Percentiles rank a stretch among this genome's conserved stretches.
Conservation (phyloP, 495 filamentous ascomycete species). For the Talaromyces adpressus region DNA sequence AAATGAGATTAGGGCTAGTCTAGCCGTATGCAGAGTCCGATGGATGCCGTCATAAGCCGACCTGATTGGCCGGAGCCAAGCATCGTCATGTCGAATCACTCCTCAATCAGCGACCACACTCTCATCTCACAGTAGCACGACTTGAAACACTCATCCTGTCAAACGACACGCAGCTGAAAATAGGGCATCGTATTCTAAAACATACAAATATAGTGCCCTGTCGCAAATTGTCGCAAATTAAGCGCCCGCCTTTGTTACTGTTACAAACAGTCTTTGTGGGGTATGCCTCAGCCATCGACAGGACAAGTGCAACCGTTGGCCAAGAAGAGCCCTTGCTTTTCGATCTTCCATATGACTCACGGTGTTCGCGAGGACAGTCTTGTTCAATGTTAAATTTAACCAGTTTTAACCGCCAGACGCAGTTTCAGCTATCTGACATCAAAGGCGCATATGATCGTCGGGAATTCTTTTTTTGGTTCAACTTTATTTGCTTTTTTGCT, state of each 20-base stretch:
- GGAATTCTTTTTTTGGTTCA: background rate
- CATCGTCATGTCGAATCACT: background rate
- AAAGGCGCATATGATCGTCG: background rate
- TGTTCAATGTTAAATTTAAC: background rate
- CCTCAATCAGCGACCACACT: background rate
- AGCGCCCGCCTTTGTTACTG: background rate
- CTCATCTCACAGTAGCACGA: background rate
- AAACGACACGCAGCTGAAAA: background rate
- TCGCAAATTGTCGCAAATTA: background rate
- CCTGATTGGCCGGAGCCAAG: background rate
- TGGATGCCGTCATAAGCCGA: background rate
- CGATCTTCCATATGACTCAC: background rate
- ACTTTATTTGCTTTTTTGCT: background rate
- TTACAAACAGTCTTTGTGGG: background rate
- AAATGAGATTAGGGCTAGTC: background rate
- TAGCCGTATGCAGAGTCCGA: background rate
- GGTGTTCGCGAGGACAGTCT: background rate
- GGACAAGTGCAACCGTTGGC: background rate
- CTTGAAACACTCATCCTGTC: background rate
- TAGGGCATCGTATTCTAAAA: background rate
- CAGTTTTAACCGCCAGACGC: background rate
- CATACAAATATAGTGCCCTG: background rate
- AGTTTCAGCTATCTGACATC: background rate
- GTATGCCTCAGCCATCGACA: background rate
- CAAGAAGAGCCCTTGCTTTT: conserved; percentile 1